Evolutionary conservation across 2,329 filamentous ascomycete genomes (phyloP), one percentile per base, ranked within the genome.

Genomic region (Lasiodiplodia sp.): DNA sequence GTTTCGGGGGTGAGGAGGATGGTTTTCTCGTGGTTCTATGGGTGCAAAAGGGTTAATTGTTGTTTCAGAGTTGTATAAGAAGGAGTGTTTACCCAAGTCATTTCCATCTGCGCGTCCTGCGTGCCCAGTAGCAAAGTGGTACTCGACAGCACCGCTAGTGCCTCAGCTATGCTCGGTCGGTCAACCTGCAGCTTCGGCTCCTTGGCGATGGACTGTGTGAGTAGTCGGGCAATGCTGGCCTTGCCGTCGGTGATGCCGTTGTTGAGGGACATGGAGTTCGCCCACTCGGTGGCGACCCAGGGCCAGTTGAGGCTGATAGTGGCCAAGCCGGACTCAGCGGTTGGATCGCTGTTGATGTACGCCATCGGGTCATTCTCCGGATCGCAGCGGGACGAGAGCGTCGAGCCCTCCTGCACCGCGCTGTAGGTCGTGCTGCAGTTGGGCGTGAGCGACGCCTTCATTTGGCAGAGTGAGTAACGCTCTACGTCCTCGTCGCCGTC

Each of bases 161-260:
- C 90, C 78, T 96, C 92, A 0, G 88, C 89, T n/a, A 92, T 83
- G 2, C 89, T 92, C 0, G 92, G 92, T 0, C 90, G 77, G 0
- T 78, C 74, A 0, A 82, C 77, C 40, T 85, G 81, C 0, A 92
- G 82, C 10, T 78, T 72, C 1, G 76, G 72, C 2, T 78, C 57
- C 0, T 76, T 75, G 1, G 83, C 70, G 21, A 84, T 80, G 51
- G 84, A 72, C 58, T 85, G 80, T 11, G 78, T 83, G 4, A 85
- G 72, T 0, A 85, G 71, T 0, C 83, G 75, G 0, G 81, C 79
- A 53, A 83, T 85, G 40, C 79, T 80, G 3, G 82, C 82, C 60
- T 80, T 77, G 6, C 74, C 82, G 40, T 83, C 80, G 69, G 75
- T 74, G 11, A 83, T 75, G 5, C 83, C 83, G 2, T 79, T 77